These are phyloP conservation scores for Cyberlindnera misumaiensis DNA, from an alignment of 805 yeast genomes.

Conservation along the genomic window DNA sequence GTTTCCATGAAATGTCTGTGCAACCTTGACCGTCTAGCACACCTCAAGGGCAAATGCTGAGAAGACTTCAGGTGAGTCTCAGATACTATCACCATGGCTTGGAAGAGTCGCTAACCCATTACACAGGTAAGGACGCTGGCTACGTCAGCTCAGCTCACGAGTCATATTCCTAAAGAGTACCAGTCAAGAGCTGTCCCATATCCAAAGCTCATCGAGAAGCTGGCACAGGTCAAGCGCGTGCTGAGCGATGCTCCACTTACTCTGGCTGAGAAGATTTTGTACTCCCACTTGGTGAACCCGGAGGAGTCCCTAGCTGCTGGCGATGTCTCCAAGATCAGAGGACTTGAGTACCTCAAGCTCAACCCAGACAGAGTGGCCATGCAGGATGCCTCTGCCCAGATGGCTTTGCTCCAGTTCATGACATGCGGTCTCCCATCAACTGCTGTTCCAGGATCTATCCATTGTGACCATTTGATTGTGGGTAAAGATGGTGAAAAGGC, in stretches of 20 bases:
- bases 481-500: slow-evolving; percentile 88
- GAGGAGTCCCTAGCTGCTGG: slow-evolving; percentile 66
- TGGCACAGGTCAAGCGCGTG: slow-evolving; percentile 56
- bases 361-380: slow-evolving; percentile 98
- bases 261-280: slow-evolving; percentile 88
- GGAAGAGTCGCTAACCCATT: not conserved
- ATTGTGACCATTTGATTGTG: slow-evolving; percentile 96
- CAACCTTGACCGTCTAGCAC: too few species aligned
- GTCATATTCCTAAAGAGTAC: slow-evolving; percentile 46
- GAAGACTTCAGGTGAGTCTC: too few species aligned
- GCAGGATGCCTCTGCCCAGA: slow-evolving; percentile 99
- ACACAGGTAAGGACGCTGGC: slow-evolving; percentile 3
- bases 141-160: slow-evolving; percentile 6
- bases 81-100: too few species aligned
- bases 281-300: slow-evolving; percentile 87
- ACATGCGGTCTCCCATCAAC: slow-evolving; percentile 86
- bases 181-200: slow-evolving; percentile 83
- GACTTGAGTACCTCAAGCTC: slow-evolving; percentile 82
- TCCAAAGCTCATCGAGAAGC: slow-evolving; percentile 58
- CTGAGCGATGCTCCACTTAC: slow-evolving; percentile 75
- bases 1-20: too few species aligned
- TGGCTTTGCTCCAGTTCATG: slow-evolving; percentile 98
- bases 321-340: slow-evolving; percentile 57
- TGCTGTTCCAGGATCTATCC: slow-evolving; percentile 91
- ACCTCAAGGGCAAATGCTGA: not conserved